Conservation (phyloP, 345 rosid genomes). For the Acer negundo region DNA sequence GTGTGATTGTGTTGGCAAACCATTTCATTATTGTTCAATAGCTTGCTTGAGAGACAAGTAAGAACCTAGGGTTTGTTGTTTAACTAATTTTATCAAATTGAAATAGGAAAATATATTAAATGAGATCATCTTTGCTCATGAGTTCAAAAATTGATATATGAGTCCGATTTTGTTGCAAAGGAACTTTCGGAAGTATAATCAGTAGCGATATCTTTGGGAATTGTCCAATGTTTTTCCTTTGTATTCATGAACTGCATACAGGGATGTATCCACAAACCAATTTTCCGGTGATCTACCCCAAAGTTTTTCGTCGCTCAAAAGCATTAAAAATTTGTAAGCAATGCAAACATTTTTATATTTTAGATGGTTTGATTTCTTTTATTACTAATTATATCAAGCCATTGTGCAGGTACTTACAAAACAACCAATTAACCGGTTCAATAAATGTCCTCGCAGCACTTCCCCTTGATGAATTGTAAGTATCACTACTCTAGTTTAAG, state of each 20-base stretch:
- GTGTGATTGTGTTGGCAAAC: background rate
- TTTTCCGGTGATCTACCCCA: constrained; percentile 74
- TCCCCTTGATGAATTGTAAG: constrained; percentile 81
- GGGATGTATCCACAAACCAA: constrained; percentile 81
- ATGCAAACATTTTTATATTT: background rate
- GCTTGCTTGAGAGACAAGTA: background rate
- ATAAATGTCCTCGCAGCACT: constrained; percentile 67
- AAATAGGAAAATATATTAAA: background rate
- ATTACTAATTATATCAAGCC: constrained; percentile 6
- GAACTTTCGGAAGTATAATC: background rate
- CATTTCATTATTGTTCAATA: background rate
- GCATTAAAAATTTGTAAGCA: constrained; percentile 65
- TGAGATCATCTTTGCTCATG: background rate
- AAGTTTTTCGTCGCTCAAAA: constrained; percentile 61
- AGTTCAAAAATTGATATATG: background rate
- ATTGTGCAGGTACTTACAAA: constrained; percentile 62
- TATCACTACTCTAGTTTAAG: constrained; percentile 9
- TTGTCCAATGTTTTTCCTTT: background rate
- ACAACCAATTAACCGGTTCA: constrained; percentile 73
- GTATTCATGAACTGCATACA: constrained; percentile 34
- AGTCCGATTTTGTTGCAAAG: background rate
- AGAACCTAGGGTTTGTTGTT: background rate
- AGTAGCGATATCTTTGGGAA: background rate
- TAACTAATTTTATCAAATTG: background rate
- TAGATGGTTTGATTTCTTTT: background rate